These are phyloP conservation scores for Lyophyllum semitale DNA, from an alignment of 768 basidiomycete genomes.

Conservation along the genomic window DNA sequence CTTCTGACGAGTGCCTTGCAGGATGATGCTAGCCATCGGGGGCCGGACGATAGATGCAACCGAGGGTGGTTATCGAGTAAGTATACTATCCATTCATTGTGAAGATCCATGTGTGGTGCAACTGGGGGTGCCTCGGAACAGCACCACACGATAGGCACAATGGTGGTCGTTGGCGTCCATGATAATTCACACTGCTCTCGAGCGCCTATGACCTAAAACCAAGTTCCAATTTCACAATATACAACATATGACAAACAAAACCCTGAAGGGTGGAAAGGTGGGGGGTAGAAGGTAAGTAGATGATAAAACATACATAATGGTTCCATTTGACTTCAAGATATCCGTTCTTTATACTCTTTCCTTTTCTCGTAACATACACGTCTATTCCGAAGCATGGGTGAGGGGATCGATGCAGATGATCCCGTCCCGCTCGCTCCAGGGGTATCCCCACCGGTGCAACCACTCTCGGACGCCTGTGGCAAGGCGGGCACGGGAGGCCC, in stretches of 20 bases:
- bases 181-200: neutral
- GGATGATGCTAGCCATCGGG: too few relatives aligned
- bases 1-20: too few relatives aligned
- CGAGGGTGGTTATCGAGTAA: too few relatives aligned
- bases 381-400: slow-evolving; percentile 62
- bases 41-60: too few relatives aligned
- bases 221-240: neutral
- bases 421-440: slow-evolving; percentile 92
- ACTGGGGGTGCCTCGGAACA: too few relatives aligned
- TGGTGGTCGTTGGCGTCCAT: neutral
- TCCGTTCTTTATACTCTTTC: neutral
- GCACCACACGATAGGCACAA: neutral
- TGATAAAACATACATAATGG: neutral
- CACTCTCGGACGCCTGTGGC: slow-evolving; percentile 88
- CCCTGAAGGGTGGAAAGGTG: neutral
- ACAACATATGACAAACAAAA: neutral
- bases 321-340: neutral
- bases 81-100: too few relatives aligned
- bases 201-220: neutral
- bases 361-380: neutral
- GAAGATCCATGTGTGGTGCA: too few relatives aligned
- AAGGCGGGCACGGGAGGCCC: slow-evolving; percentile 80
- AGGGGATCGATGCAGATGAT: slow-evolving; percentile 86
- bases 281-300: neutral
- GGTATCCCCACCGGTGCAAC: slow-evolving; percentile 93